Conservation (phyloP, 2,329 filamentous ascomycete species). For the Ophiocordyceps camponoti-floridani region DNA sequence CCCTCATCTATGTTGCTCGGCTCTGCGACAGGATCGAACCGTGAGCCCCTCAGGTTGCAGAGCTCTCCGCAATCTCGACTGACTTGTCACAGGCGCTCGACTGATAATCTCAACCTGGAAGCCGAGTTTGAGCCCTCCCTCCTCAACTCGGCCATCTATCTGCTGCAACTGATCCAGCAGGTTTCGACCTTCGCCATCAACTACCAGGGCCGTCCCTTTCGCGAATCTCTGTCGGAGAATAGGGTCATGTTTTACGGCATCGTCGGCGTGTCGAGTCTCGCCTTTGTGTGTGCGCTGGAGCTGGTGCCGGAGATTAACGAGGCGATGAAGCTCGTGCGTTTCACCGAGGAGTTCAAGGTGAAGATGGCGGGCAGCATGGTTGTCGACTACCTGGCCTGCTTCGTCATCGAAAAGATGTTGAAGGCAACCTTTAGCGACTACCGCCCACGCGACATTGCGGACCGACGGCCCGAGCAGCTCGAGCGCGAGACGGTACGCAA, state of each 20-base stretch:
- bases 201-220: slow-evolving; percentile 96
- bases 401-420: slow-evolving; percentile 67
- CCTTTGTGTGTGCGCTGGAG: slow-evolving; percentile 88
- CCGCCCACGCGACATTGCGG: slow-evolving; percentile 81
- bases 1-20: slow-evolving; percentile 82
- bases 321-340: slow-evolving; percentile 81
- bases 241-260: slow-evolving; percentile 97
- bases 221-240: slow-evolving; percentile 89
- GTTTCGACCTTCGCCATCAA: slow-evolving; percentile 99
- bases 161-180: slow-evolving; percentile 94
- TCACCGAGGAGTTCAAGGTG: slow-evolving; percentile 72
- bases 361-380: slow-evolving; percentile 76
- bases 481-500: slow-evolving; percentile 56
- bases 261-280: slow-evolving; percentile 71
- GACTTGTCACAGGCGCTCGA: slow-evolving; percentile 20
- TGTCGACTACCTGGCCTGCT: slow-evolving; percentile 75
- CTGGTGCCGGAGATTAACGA: slow-evolving; percentile 91
- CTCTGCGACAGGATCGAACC: slow-evolving; percentile 76
- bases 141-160: slow-evolving; percentile 91
- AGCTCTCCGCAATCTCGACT: not conserved
- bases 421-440: slow-evolving; percentile 83
- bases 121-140: slow-evolving; percentile 87
- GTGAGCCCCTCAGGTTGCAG: slow-evolving; percentile 31
- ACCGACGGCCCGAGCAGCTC: slow-evolving; percentile 72
- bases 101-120: slow-evolving; percentile 62